These are phyloP conservation scores for Saccharum officinarum DNA, from an alignment of 176 grass and related monocot species.

Conservation along the genomic window DNA sequence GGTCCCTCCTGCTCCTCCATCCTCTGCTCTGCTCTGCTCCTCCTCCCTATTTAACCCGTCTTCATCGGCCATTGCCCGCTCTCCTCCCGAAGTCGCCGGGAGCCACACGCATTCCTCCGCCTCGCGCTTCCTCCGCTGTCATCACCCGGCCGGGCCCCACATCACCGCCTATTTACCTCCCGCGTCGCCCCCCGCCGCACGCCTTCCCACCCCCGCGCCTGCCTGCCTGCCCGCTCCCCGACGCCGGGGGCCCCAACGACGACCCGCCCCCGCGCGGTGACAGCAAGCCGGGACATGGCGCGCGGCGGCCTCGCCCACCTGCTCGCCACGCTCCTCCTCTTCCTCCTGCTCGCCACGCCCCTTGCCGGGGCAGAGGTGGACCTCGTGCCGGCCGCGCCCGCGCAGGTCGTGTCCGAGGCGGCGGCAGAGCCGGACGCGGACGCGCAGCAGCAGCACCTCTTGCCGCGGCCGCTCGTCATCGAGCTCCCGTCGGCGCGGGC, in stretches of 20 bases:
- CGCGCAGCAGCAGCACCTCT: neutral
- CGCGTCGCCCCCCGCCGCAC: neutral
- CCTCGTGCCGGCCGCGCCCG: too few species aligned
- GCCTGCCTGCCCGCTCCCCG: neutral
- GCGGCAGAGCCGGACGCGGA: neutral
- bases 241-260: neutral
- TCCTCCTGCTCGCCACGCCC: neutral
- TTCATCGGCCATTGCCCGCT: neutral
- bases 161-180: neutral
- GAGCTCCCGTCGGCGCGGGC: slow-evolving; percentile 25
- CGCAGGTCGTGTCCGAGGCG: neutral
- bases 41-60: neutral
- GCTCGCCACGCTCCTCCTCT: neutral
- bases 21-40: neutral
- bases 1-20: neutral
- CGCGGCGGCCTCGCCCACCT: neutral
- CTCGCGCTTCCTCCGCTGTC: neutral
- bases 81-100: neutral
- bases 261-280: neutral
- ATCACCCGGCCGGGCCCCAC: neutral
- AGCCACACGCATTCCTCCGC: neutral
- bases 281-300: slow-evolving; percentile 14
- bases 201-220: neutral
- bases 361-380: neutral
- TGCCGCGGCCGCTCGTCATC: slow-evolving; percentile 42